Percentiles rank a stretch among this genome's conserved stretches.
Conservation (phyloP, 768 basidiomycete species). For the Kwoniella sp. region DNA sequence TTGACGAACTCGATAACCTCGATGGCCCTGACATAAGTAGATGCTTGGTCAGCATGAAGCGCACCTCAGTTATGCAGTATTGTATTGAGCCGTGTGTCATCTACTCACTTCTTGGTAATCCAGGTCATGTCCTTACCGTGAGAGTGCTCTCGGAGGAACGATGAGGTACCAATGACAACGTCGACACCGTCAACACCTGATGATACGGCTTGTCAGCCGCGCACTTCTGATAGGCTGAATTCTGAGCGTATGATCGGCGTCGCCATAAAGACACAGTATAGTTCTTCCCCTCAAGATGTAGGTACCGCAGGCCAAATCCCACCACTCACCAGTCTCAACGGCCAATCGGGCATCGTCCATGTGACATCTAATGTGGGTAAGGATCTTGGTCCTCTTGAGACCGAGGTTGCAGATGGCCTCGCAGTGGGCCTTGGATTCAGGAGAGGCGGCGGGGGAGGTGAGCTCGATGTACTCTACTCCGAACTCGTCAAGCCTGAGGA, state of each 20-base stretch:
- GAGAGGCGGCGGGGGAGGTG: constrained; percentile 95
- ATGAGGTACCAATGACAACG: constrained; percentile 98
- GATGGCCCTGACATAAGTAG: constrained; percentile 68
- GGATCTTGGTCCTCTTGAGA: constrained; percentile 74
- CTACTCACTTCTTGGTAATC: constrained; percentile 76
- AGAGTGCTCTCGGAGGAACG: constrained; percentile 98
- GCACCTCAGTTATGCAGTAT: neutral
- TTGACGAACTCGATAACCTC: constrained; percentile 99
- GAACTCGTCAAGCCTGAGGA: constrained; percentile 77
- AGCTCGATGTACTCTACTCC: constrained; percentile 99
- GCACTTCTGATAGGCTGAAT: no score
- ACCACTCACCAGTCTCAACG: constrained; percentile 82
- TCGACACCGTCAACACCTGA: constrained; percentile 97
- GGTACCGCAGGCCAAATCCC: neutral
- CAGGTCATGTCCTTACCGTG: constrained; percentile 99
- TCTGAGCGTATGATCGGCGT: neutral
- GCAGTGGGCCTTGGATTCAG: constrained; percentile 90
- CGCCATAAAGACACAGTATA: neutral
- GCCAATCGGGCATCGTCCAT: constrained; percentile 99
- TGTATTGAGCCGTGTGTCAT: no score
- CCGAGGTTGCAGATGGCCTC: constrained; percentile 99
- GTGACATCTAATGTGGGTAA: constrained; percentile 98
- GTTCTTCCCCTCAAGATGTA: neutral
- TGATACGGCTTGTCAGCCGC: no score
- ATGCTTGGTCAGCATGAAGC: constrained; percentile 3